These are phyloP conservation scores for Ceratobasidium sp. DNA, from an alignment of 1,284 basidiomycete genomes.

Conservation along the genomic window DNA sequence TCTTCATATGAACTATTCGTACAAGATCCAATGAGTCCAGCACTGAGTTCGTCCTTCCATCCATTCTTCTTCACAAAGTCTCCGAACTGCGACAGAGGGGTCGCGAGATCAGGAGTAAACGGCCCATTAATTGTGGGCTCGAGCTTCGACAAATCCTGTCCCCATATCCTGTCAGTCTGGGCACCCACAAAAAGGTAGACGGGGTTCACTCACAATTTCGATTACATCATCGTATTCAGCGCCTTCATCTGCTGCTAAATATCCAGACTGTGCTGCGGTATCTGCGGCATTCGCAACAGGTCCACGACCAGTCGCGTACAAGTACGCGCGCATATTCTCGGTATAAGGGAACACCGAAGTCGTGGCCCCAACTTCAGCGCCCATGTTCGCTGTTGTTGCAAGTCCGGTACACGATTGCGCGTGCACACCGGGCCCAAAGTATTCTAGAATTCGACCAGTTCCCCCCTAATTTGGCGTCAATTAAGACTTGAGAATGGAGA, in stretches of 20 bases:
- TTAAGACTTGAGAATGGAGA: not conserved
- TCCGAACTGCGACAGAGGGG: slow-evolving; percentile 93
- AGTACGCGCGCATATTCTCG: slow-evolving; percentile 86
- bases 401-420: slow-evolving; percentile 94
- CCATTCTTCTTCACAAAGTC: slow-evolving; percentile 82
- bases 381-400: slow-evolving; percentile 98
- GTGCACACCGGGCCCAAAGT: slow-evolving; percentile 94
- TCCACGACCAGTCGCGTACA: slow-evolving; percentile 90
- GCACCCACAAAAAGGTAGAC: not conserved
- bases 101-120: slow-evolving; percentile 97
- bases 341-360: slow-evolving; percentile 99
- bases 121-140: slow-evolving; percentile 98
- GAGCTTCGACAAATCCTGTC: slow-evolving; percentile 85
- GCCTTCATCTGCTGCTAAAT: slow-evolving; percentile 85
- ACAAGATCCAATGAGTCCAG: slow-evolving; percentile 95
- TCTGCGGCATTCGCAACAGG: slow-evolving; percentile 91
- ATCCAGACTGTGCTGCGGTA: slow-evolving; percentile 79
- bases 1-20: slow-evolving; percentile 98
- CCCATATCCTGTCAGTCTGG: slow-evolving; percentile 16
- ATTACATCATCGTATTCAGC: slow-evolving; percentile 98
- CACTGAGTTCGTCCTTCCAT: slow-evolving; percentile 93
- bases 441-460: slow-evolving; percentile 96
- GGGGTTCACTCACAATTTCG: slow-evolving; percentile 76
- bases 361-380: slow-evolving; percentile 98
- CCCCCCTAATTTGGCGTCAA: slow-evolving; percentile 72